A percentile compares a stretch with the other conserved stretches of the same genome.
Conservation (phyloP, 2,329 filamentous ascomycete species). For the Cordyceps sp. region DNA sequence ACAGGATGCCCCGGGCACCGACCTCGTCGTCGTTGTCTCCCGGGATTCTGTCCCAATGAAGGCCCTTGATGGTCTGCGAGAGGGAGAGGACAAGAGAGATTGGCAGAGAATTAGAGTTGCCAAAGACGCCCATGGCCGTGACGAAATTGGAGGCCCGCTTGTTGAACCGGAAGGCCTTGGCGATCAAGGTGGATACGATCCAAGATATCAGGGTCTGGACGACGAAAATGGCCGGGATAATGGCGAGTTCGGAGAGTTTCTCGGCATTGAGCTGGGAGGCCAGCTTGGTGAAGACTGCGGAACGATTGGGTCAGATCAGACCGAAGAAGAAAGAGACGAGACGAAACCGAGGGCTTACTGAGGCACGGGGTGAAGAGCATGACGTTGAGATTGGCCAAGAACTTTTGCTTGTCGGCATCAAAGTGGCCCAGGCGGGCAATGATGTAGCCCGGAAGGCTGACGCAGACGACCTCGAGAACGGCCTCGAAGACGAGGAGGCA, state of each 20-base stretch:
- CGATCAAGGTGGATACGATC: constrained; percentile 51
- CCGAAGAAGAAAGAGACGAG: not conserved
- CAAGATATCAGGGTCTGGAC: constrained; percentile 82
- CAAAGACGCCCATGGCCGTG: constrained; percentile 92
- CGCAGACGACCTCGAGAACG: constrained; percentile 86
- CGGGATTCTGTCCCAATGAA: constrained; percentile 85
- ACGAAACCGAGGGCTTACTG: constrained; percentile 40
- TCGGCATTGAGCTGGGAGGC: constrained; percentile 86
- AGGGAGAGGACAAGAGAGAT: constrained; percentile 92
- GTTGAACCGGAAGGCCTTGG: constrained; percentile 62
- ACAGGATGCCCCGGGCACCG: constrained; percentile 81
- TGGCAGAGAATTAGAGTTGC: constrained; percentile 93
- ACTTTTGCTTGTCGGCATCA: constrained; percentile 89
- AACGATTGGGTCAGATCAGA: not conserved
- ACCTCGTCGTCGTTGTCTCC: constrained; percentile 94
- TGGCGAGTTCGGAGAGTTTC: constrained; percentile 74
- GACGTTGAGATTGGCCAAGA: constrained; percentile 90
- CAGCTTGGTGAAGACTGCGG: constrained; percentile 90
- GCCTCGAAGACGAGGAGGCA: constrained; percentile 82
- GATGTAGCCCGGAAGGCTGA: constrained; percentile 86
- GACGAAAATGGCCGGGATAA: constrained; percentile 90
- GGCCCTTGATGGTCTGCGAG: constrained; percentile 75
- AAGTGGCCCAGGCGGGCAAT: constrained; percentile 83
- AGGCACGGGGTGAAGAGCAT: constrained; percentile 93
- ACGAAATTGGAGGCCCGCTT: constrained; percentile 87